Conservation (phyloP, 139 green algal species). For the Volvox reticuliferus region DNA sequence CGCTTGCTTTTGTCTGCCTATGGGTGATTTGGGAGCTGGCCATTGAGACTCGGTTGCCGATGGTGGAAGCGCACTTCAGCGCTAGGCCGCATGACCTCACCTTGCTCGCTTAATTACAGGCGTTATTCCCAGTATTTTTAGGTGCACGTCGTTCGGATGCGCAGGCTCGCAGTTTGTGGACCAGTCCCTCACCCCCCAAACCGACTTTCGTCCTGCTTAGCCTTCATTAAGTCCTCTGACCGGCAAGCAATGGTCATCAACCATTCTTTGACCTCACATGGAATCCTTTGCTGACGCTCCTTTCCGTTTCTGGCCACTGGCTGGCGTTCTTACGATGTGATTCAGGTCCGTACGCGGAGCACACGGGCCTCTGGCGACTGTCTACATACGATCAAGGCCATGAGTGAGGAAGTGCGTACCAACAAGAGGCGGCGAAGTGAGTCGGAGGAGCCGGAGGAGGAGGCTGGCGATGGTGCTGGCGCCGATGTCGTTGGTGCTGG, state of each 20-base stretch:
- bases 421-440: slow-evolving; percentile 44
- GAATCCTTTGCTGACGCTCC: not conserved
- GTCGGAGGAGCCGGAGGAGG: slow-evolving; percentile 24
- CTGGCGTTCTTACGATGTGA: slow-evolving; percentile 22
- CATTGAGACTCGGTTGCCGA: slow-evolving; percentile 29
- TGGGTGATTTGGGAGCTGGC: not conserved
- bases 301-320: not conserved
- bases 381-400: slow-evolving; percentile 1
- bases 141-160: not conserved
- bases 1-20: not conserved
- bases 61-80: slow-evolving; percentile 2
- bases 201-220: slow-evolving; percentile 24
- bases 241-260: not conserved
- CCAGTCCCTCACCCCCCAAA: slow-evolving; percentile 6
- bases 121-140: not conserved
- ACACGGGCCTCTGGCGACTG: not conserved
- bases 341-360: slow-evolving; percentile 28
- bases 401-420: slow-evolving; percentile 43
- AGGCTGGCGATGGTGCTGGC: not conserved
- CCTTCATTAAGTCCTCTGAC: not conserved
- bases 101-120: not conserved
- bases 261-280: not conserved
- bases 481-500: slow-evolving; percentile 22
- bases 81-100: not conserved
- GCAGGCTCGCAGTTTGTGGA: not conserved